phyloP scores from a whole-genome alignment of 2,329 filamentous ascomycete species.

The Leptoxyphium fumago region DNA sequence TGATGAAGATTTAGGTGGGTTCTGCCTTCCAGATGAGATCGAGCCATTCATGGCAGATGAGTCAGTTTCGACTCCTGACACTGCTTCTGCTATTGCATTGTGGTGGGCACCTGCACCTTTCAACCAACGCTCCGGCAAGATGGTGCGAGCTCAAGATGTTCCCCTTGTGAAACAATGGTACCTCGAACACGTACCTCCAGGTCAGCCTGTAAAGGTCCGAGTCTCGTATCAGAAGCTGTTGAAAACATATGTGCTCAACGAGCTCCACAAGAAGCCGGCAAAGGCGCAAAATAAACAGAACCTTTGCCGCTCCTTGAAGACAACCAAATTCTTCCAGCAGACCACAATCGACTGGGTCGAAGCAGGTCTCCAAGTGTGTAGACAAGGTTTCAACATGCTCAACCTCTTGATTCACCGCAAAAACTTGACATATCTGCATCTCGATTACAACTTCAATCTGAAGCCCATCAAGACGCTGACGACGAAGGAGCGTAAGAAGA shows the following conservation, averaged over 20 bases:
- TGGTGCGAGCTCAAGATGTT: conserved; percentile 95
- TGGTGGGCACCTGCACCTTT: conserved; percentile 99
- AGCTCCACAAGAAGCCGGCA: conserved; percentile 87
- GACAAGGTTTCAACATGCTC: conserved; percentile 98
- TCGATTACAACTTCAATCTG: conserved; percentile 98
- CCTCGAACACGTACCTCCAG: conserved; percentile 80
- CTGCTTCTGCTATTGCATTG: conserved; percentile 75
- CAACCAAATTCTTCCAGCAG: conserved; percentile 98
- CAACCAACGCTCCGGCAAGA: conserved; percentile 79
- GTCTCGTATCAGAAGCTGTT: conserved; percentile 97
- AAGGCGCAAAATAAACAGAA: conserved; percentile 95
- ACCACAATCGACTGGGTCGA: conserved; percentile 99
- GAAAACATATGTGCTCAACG: conserved; percentile 91
- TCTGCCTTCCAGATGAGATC: conserved; percentile 63
- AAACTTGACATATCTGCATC: conserved; percentile 93
- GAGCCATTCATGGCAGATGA: conserved; percentile 86
- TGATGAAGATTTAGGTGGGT: conserved; percentile 27
- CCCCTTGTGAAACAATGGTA: conserved; percentile 98
- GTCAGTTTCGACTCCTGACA: conserved; percentile 77
- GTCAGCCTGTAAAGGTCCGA: conserved; percentile 88
- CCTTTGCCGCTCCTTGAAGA: conserved; percentile 73
- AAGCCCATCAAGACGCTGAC: conserved; percentile 98
- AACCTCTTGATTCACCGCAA: conserved; percentile 96
- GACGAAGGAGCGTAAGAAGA: conserved; percentile 98
- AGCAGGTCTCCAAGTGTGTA: conserved; percentile 91